These are phyloP conservation scores for Boletus semigastroideus DNA, from an alignment of 1,284 basidiomycete species.

Conservation along the genomic window DNA sequence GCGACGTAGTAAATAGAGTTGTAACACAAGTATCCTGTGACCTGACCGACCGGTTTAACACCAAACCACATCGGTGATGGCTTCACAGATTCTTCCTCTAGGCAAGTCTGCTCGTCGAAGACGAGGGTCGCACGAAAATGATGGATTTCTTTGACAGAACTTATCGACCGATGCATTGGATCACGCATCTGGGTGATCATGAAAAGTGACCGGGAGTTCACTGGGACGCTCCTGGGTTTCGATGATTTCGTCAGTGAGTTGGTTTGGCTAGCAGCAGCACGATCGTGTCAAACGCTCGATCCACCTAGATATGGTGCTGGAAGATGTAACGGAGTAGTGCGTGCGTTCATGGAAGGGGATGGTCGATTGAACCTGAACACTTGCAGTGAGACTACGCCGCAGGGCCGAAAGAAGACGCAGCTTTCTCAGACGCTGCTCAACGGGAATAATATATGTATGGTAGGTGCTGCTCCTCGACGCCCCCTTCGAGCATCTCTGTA, in stretches of 20 bases:
- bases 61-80: conserved; percentile 39
- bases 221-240: conserved; percentile 94
- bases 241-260: conserved; percentile 99
- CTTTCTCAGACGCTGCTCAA: conserved; percentile 92
- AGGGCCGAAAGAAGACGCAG: conserved; percentile 81
- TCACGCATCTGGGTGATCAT: conserved; percentile 95
- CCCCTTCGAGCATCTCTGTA: not conserved
- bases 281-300: not conserved
- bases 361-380: conserved; percentile 14
- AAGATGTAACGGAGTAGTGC: conserved; percentile 97
- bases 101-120: conserved; percentile 28
- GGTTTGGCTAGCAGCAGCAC: not conserved
- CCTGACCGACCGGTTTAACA: conserved; percentile 6
- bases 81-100: conserved; percentile 65
- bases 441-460: conserved; percentile 98
- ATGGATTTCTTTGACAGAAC: conserved; percentile 49
- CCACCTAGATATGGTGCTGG: conserved; percentile 89
- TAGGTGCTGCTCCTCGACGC: conserved; percentile 37
- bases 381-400: conserved; percentile 78
- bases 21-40: conserved; percentile 1
- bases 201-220: conserved; percentile 95
- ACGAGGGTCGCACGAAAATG: not conserved
- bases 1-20: conserved; percentile 8
- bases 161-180: conserved; percentile 94
- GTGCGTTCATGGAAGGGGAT: conserved; percentile 20